Percentiles rank a stretch among this genome's conserved stretches.
These are phyloP conservation scores for Pistacia integerrima DNA, from an alignment of 345 rosid species.

Conservation along the genomic window DNA sequence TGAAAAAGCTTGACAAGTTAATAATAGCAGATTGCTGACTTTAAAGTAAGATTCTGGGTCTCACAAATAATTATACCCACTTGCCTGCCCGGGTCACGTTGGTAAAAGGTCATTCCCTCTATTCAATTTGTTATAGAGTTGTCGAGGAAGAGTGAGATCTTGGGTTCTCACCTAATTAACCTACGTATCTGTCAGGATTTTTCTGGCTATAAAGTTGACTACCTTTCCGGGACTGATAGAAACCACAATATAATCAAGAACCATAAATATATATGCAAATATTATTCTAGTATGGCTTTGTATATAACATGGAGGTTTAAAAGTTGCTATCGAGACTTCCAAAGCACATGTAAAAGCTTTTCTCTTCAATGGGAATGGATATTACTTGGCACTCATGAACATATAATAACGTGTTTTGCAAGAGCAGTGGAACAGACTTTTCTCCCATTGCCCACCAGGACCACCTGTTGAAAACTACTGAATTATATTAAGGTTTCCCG, in stretches of 20 bases:
- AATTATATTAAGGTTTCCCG: not conserved
- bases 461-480: not conserved
- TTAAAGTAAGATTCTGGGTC: conserved; percentile 24
- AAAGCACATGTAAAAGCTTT: no score
- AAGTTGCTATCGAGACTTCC: not conserved
- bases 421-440: no score
- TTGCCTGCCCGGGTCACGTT: conserved; percentile 30
- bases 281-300: no score
- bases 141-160: conserved; percentile 22
- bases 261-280: no score
- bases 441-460: no score
- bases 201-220: conserved; percentile 17
- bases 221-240: conserved; percentile 18
- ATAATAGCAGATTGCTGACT: conserved; percentile 50
- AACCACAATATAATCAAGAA: not conserved
- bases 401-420: no score
- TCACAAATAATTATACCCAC: conserved; percentile 30
- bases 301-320: not conserved
- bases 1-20: conserved; percentile 43
- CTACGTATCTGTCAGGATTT: conserved; percentile 22
- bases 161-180: conserved; percentile 34
- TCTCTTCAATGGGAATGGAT: no score
- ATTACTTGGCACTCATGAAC: no score
- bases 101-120: conserved; percentile 30
- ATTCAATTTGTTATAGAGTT: conserved; percentile 32